phyloP scores from a whole-genome alignment of 257 asterid species.

The Primulina tabacum region DNA sequence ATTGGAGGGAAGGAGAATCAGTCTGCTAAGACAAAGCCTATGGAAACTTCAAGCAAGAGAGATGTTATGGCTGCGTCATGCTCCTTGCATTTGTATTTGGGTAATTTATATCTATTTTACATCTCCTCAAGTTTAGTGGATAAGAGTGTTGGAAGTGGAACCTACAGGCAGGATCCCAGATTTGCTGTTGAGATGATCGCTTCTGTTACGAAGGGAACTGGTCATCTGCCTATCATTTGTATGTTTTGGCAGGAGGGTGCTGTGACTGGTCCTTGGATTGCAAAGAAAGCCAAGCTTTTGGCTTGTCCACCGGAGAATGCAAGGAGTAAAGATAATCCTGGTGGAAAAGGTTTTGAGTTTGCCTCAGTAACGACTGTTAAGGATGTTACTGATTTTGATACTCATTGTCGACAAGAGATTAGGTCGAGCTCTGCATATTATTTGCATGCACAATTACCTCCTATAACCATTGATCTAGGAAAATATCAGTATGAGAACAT shows the following conservation, averaged over 20 bases:
- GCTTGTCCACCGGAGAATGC: slow-evolving; percentile 64
- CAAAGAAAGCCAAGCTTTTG: slow-evolving; percentile 68
- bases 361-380: slow-evolving; percentile 70
- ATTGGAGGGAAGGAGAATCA: slow-evolving; percentile 37
- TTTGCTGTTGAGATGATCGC: slow-evolving; percentile 55
- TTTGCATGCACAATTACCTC: slow-evolving; percentile 60
- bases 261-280: slow-evolving; percentile 78
- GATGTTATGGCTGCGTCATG: slow-evolving; percentile 37
- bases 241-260: slow-evolving; percentile 74
- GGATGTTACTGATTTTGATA: slow-evolving; percentile 57
- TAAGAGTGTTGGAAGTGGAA: slow-evolving; percentile 39
- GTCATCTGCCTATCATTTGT: slow-evolving; percentile 53
- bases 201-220: slow-evolving; percentile 45
- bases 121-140: slow-evolving; percentile 41
- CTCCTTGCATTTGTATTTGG: slow-evolving; percentile 60
- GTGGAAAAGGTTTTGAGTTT: slow-evolving; percentile 63
- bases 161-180: slow-evolving; percentile 32
- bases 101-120: slow-evolving; percentile 51
- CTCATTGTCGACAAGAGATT: slow-evolving; percentile 59
- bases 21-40: slow-evolving; percentile 39
- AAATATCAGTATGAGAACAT: slow-evolving; percentile 54
- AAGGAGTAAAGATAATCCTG: slow-evolving; percentile 47
- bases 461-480: slow-evolving; percentile 43
- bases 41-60: slow-evolving; percentile 40
- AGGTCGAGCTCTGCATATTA: slow-evolving; percentile 62